Conservation (phyloP, 129 eudicot species). For the Dittrichia graveolens region DNA sequence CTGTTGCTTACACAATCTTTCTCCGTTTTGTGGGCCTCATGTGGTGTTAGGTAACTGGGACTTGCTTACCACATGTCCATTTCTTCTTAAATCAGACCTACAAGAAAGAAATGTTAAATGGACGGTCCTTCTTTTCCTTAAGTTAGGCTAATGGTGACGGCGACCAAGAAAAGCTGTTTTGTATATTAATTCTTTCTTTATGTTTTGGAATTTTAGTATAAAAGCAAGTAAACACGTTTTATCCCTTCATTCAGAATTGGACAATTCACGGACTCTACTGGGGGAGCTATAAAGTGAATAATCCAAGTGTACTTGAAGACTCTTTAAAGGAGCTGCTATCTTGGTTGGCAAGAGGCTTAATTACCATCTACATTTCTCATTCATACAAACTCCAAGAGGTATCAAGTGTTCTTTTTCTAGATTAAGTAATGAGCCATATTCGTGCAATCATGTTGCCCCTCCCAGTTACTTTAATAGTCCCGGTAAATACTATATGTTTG, state of each 20-base stretch:
- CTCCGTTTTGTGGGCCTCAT: not conserved
- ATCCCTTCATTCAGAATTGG: slow-evolving; percentile 69
- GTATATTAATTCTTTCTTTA: not conserved
- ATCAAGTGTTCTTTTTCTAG: slow-evolving; percentile 10
- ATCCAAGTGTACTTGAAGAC: slow-evolving; percentile 66
- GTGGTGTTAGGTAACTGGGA: not conserved
- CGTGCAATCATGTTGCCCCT: slow-evolving; percentile 8
- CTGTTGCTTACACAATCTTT: not conserved
- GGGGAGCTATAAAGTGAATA: slow-evolving; percentile 77
- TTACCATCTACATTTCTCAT: slow-evolving; percentile 74
- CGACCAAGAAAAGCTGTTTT: not conserved
- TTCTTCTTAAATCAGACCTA: not conserved
- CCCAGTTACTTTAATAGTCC: not conserved
- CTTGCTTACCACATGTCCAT: not conserved
- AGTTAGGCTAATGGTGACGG: not conserved
- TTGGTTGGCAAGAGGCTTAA: slow-evolving; percentile 75
- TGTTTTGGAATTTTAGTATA: not conserved
- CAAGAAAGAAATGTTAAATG: not conserved
- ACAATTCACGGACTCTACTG: slow-evolving; percentile 96
- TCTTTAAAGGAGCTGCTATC: slow-evolving; percentile 82
- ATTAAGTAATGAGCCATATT: slow-evolving; percentile 3
- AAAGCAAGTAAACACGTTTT: not conserved
- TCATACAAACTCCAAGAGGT: slow-evolving; percentile 75
- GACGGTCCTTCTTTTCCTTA: not conserved
- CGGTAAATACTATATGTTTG: too few species aligned